Conservation (phyloP, 108 stramenopile genomes). For the Asterionellopsis glacialis region DNA sequence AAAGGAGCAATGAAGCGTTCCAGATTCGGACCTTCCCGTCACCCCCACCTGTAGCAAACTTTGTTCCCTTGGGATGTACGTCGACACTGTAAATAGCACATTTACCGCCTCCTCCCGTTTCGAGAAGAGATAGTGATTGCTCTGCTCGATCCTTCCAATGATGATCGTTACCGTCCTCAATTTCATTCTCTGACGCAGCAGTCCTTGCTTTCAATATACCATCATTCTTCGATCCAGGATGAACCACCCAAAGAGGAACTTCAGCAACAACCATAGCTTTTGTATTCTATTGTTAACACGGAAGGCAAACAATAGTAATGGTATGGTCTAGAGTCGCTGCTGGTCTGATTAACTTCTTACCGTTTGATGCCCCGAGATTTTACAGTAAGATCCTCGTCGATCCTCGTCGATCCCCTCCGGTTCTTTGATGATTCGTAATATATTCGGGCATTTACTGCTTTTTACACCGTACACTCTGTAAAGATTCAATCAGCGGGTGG, state of each 20-base stretch:
- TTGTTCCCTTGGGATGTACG: slow-evolving; percentile 57
- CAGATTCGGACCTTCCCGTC: slow-evolving; percentile 83
- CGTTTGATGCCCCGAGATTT: no score
- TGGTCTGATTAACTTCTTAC: no score
- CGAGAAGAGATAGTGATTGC: slow-evolving; percentile 39
- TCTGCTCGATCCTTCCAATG: slow-evolving; percentile 22
- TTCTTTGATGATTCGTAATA: no score
- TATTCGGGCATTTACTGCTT: no score
- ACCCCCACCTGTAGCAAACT: slow-evolving; percentile 80
- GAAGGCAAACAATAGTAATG: no score
- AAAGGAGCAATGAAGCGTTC: slow-evolving; percentile 52
- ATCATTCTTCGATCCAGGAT: slow-evolving; percentile 22
- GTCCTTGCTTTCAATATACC: slow-evolving; percentile 9
- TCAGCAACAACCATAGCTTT: slow-evolving; percentile 66
- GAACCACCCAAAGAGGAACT: slow-evolving; percentile 63
- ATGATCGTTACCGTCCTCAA: background rate
- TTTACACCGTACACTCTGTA: no score
- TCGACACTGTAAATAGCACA: slow-evolving; percentile 74
- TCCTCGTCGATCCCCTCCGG: no score
- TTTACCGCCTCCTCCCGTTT: slow-evolving; percentile 22
- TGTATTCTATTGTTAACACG: no score
- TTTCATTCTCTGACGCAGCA: slow-evolving; percentile 1
- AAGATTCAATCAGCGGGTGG: no score
- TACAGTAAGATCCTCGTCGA: no score
- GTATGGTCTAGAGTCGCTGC: no score